Percentiles rank a stretch among this genome's conserved stretches.
Evolutionary conservation across 768 basidiomycete species (phyloP).

Genomic region (Hemileccinum impolitum): DNA sequence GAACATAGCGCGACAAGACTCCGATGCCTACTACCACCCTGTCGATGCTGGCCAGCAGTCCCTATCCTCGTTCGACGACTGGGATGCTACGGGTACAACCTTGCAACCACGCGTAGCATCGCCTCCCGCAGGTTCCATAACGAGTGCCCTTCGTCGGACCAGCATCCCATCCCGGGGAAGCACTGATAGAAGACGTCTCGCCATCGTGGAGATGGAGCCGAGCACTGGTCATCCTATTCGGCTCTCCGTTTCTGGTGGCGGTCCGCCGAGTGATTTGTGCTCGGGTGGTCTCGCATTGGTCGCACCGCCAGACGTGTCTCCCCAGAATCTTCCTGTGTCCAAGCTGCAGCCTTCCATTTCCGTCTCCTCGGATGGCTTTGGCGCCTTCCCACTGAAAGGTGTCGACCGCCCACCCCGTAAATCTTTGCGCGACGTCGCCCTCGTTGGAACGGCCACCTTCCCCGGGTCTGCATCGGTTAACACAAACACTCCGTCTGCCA

Average conservation of each 20-base stretch:
- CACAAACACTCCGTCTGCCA: slow-evolving; percentile 27
- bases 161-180: slow-evolving; percentile 57
- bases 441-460: slow-evolving; percentile 44
- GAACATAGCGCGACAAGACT: slow-evolving; percentile 27
- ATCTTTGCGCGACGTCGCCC: slow-evolving; percentile 48
- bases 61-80: slow-evolving; percentile 49
- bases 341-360: slow-evolving; percentile 18
- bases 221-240: slow-evolving; percentile 7
- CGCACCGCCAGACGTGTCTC: slow-evolving; percentile 67
- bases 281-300: slow-evolving; percentile 60
- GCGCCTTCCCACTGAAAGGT: slow-evolving; percentile 25
- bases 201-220: slow-evolving; percentile 59
- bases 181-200: slow-evolving; percentile 61
- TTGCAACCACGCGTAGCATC: slow-evolving; percentile 20
- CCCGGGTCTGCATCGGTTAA: slow-evolving; percentile 26
- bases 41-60: slow-evolving; percentile 36
- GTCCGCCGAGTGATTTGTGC: slow-evolving; percentile 30
- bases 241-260: slow-evolving; percentile 26
- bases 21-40: slow-evolving; percentile 54
- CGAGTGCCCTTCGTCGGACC: slow-evolving; percentile 40
- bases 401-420: slow-evolving; percentile 41
- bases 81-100: slow-evolving; percentile 21
- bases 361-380: slow-evolving; percentile 43
- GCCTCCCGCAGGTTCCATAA: slow-evolving; percentile 27
- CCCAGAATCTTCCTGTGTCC: slow-evolving; percentile 43